Percentiles rank a stretch among this genome's conserved stretches.
Evolutionary conservation across 768 basidiomycete genomes (phyloP).

Genomic region (Hortiboletus campestris): DNA sequence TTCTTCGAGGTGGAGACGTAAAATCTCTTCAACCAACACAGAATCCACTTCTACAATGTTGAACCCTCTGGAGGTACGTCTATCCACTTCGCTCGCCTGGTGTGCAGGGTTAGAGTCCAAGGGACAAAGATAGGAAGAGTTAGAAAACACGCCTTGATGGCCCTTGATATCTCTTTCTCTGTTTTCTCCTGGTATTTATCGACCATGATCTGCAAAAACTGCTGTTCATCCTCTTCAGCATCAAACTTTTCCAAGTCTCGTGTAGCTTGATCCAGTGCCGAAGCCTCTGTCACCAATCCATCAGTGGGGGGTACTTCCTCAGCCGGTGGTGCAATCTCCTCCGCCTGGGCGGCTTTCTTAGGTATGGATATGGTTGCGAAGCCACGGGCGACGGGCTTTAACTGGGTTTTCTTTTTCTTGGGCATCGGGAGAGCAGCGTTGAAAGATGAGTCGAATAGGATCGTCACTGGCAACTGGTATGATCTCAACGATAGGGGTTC

Average conservation of each 20-base stretch:
- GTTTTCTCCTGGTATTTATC: constrained; percentile 85
- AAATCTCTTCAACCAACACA: constrained; percentile 53
- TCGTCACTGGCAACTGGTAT: neutral
- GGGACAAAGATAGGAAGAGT: neutral
- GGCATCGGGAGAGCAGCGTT: constrained; percentile 44
- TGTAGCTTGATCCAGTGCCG: constrained; percentile 2
- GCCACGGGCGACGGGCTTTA: constrained; percentile 71
- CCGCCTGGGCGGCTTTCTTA: constrained; percentile 55
- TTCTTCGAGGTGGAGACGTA: constrained; percentile 49
- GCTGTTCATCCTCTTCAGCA: constrained; percentile 47
- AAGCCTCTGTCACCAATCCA: constrained; percentile 4
- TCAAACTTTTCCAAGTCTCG: constrained; percentile 30
- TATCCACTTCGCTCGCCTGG: constrained; percentile 76
- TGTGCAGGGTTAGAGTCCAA: neutral
- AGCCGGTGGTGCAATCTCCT: constrained; percentile 21
- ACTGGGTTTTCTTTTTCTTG: constrained; percentile 83
- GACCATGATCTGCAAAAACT: constrained; percentile 65
- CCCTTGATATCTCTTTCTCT: constrained; percentile 76
- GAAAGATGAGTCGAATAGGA: neutral
- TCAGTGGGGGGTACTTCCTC: constrained; percentile 4
- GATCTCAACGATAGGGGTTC: neutral
- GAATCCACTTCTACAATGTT: constrained; percentile 63
- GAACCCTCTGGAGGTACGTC: constrained; percentile 65
- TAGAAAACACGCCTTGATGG: constrained; percentile 56
- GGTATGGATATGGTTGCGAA: constrained; percentile 83